Evolutionary conservation across 257 asterid species (phyloP).

Genomic region (Jasminum sambac): DNA sequence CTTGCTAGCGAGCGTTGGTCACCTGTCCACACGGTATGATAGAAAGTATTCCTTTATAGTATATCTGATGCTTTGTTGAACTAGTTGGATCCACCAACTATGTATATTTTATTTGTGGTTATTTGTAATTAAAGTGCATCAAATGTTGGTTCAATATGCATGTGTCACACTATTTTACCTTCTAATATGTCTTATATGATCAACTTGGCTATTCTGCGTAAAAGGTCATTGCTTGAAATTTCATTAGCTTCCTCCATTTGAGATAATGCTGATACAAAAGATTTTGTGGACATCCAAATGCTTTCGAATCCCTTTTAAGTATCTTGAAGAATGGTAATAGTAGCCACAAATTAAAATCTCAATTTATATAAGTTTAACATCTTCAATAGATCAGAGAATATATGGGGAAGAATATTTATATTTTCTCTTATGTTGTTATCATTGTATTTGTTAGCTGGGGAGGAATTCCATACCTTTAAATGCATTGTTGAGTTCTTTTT

Average conservation of each 20-base stretch:
- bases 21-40: constrained; percentile 95
- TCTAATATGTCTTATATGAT: background rate
- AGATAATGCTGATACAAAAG: background rate
- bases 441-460: background rate
- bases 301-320: background rate
- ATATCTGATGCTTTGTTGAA: background rate
- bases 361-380: background rate
- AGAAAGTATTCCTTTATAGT: constrained; percentile 5
- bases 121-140: background rate
- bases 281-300: background rate
- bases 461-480: background rate
- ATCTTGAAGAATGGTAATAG: background rate
- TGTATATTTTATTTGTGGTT: background rate
- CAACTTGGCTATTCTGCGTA: background rate
- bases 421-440: background rate
- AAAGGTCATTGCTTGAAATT: background rate
- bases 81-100: background rate
- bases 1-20: constrained; percentile 99
- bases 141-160: background rate
- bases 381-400: background rate
- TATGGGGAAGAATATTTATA: background rate
- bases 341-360: background rate
- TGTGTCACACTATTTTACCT: background rate
- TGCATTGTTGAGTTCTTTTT: background rate
- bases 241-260: background rate